phyloP scores from a whole-genome alignment of 331 rosid genomes.

The Spiraea crenata region DNA sequence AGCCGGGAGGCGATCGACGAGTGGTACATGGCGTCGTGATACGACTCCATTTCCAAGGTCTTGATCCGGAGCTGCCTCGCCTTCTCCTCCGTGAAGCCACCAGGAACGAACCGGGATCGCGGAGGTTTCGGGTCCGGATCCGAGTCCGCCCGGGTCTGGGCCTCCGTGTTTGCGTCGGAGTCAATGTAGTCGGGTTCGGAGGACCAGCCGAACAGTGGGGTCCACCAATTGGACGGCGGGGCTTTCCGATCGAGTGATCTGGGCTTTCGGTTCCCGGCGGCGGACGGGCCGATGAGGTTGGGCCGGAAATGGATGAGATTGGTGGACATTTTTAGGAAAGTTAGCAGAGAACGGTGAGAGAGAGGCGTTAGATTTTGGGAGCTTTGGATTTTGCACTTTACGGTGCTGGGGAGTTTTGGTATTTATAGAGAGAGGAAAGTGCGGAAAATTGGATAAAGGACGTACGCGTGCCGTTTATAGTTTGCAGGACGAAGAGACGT shows the following conservation, averaged over 20 bases:
- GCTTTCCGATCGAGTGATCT: conserved; percentile 34
- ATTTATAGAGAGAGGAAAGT: conserved; percentile 1
- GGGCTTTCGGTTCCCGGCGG: conserved; percentile 36
- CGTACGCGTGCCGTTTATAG: conserved; percentile 39
- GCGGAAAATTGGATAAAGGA: conserved; percentile 54
- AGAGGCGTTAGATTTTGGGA: neutral
- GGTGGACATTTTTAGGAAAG: conserved; percentile 44
- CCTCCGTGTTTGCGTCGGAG: conserved; percentile 22
- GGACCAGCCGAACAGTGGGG: conserved; percentile 77
- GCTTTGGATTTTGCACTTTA: neutral
- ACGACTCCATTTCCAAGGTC: conserved; percentile 54
- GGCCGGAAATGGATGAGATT: conserved; percentile 36
- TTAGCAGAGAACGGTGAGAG: neutral
- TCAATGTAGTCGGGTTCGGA: conserved; percentile 88
- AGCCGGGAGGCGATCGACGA: conserved; percentile 91
- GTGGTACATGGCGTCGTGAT: conserved; percentile 91
- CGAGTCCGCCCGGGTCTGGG: conserved; percentile 15
- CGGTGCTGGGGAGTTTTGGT: neutral
- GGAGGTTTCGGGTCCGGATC: conserved; percentile 15
- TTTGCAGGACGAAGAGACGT: neutral
- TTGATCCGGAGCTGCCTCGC: conserved; percentile 76
- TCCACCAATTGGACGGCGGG: conserved; percentile 68
- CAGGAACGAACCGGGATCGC: conserved; percentile 50
- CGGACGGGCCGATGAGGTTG: conserved; percentile 47
- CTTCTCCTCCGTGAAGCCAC: conserved; percentile 86